phyloP scores from a whole-genome alignment of 139 green algal genomes.

The Picochlorum sp. region DNA sequence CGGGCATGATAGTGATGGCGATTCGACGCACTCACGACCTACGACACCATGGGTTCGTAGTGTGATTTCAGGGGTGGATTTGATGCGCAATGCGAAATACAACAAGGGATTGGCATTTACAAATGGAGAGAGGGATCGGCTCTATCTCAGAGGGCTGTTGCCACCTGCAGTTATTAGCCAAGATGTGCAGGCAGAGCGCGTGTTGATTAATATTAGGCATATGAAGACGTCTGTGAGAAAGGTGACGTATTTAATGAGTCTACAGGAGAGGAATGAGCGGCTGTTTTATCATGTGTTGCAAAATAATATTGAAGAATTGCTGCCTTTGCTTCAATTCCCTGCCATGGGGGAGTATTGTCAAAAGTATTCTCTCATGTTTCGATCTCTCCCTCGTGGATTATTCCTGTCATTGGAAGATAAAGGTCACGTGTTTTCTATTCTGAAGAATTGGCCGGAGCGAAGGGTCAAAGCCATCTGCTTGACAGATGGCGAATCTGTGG shows the following conservation, averaged over 20 bases:
- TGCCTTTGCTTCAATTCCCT: conserved; percentile 63
- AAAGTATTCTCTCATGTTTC: conserved; percentile 56
- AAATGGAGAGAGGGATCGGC: conserved; percentile 64
- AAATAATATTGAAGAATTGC: conserved; percentile 77
- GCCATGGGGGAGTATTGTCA: conserved; percentile 61
- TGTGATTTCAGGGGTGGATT: conserved; percentile 70
- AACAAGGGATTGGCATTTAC: conserved; percentile 85
- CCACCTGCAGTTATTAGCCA: conserved; percentile 70
- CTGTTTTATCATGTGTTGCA: conserved; percentile 80
- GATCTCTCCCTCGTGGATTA: conserved; percentile 58
- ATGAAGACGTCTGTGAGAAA: conserved; percentile 61
- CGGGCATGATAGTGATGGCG: neutral
- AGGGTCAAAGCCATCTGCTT: conserved; percentile 71
- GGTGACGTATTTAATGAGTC: conserved; percentile 63
- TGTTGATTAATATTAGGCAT: conserved; percentile 68
- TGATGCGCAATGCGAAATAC: conserved; percentile 72
- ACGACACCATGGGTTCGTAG: conserved; percentile 27
- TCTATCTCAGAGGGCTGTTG: conserved; percentile 80
- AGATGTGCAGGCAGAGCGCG: conserved; percentile 69
- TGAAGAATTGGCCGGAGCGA: conserved; percentile 88
- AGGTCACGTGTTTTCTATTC: conserved; percentile 51
- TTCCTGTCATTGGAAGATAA: conserved; percentile 77
- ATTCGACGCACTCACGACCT: neutral
- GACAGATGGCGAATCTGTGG: conserved; percentile 72
- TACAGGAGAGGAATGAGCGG: conserved; percentile 77